Evolutionary conservation across 495 filamentous ascomycete genomes (phyloP).

Genomic region (Hypomontagnella monticulosa): DNA sequence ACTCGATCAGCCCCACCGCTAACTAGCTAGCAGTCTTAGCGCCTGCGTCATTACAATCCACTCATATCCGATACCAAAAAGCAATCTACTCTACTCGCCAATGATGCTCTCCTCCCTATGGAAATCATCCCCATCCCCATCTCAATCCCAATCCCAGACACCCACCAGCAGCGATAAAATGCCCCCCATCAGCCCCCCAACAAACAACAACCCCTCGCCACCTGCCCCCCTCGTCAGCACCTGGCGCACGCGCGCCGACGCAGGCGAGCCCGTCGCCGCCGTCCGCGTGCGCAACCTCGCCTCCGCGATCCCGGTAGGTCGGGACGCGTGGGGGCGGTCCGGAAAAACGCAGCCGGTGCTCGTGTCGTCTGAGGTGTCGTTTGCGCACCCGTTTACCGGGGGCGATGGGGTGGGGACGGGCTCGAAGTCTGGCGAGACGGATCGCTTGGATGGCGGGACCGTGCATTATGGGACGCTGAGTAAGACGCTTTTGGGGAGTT

Average conservation of each 20-base stretch:
- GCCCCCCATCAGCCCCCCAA: slow-evolving; percentile 21
- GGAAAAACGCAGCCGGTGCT: slow-evolving; percentile 61
- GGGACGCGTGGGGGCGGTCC: slow-evolving; percentile 66
- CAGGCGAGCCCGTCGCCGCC: slow-evolving; percentile 51
- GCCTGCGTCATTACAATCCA: slow-evolving; percentile 22
- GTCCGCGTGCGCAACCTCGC: slow-evolving; percentile 64
- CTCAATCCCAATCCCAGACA: neutral
- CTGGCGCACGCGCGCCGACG: slow-evolving; percentile 45
- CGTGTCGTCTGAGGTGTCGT: slow-evolving; percentile 60
- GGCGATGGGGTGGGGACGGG: slow-evolving; percentile 52
- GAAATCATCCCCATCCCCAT: slow-evolving; percentile 15
- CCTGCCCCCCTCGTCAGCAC: slow-evolving; percentile 46
- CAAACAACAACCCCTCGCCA: slow-evolving; percentile 12
- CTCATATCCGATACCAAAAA: neutral
- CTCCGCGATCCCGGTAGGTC: slow-evolving; percentile 51
- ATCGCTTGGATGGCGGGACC: slow-evolving; percentile 60
- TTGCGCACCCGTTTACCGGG: slow-evolving; percentile 57
- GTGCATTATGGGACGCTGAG: slow-evolving; percentile 69
- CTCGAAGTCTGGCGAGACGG: slow-evolving; percentile 51
- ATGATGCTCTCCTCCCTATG: slow-evolving; percentile 37
- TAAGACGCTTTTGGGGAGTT: slow-evolving; percentile 57
- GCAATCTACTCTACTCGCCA: neutral
- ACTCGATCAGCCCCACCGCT: neutral
- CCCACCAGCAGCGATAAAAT: slow-evolving; percentile 13
- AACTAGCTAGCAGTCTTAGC: no score